Evolutionary conservation across 441 rosid species (phyloP), one percentile per base, ranked within the genome.

Genomic region (Adansonia grandidieri): DNA sequence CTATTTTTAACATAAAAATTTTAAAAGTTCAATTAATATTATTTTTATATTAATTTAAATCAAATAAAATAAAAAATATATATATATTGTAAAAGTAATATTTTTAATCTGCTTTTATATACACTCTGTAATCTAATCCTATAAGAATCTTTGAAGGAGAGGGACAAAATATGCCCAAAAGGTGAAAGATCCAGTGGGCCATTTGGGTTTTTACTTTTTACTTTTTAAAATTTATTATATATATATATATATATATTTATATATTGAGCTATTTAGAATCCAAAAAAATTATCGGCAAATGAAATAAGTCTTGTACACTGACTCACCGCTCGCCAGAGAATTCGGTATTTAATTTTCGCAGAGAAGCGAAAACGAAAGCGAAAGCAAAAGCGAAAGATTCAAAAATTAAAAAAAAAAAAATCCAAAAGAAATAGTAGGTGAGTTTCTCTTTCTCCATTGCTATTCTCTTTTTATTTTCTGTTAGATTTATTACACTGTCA

Each of bases 291-390:
- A 7, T 60, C 22, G 15, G 13, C 7, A 24, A 24, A 24, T 24
- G 28, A 24, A 24, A 24, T 24, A 24, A 24, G 1, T 24, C 28
- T 37, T 37, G 5, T 37, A 37, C 42, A 37, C 42, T 37, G 4
- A 37, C 42, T 37, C 4, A 2, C 5, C 42, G 61, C n/a, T 56
- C 7, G 2, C 61, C 19, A 56, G 53, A 14, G 17, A 10, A 11
- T 24, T 32, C 9, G 5, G 20, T 15, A 37, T 37, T 64, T 14
- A 64, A 15, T 42, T 61, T 17, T 24, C 32, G 1, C 13, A 17
- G n/a, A 50, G 6, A 69, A 60, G 56, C 9, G 77, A 72, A 69
- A 48, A 51, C 6, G 76, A 71, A 20, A 40, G 28, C 28, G 28
- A 24, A 24, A 24, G 28, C 28, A 24, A 24, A 24, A 24, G 20